phyloP scores from a whole-genome alignment of 495 filamentous ascomycete genomes.

The Hyphodiscus hymeniophilus region DNA sequence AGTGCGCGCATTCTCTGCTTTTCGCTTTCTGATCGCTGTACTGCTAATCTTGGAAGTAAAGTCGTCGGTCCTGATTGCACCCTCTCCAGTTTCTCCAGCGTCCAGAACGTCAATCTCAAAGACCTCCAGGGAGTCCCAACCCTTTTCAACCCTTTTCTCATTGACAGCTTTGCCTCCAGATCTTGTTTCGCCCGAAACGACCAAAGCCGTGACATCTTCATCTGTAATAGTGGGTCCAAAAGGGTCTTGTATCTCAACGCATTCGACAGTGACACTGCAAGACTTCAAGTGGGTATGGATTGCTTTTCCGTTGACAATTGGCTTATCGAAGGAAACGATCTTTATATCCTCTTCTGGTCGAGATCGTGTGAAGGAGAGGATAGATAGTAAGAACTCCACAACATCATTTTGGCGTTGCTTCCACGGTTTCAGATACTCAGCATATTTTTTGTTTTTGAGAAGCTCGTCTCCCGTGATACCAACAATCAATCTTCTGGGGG shows the following conservation, averaged over 20 bases:
- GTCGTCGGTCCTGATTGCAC: slow-evolving; percentile 34
- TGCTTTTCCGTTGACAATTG: slow-evolving; percentile 15
- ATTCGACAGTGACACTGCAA: slow-evolving; percentile 47
- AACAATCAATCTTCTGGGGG: slow-evolving; percentile 53
- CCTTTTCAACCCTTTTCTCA: slow-evolving; percentile 63
- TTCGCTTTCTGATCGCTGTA: slow-evolving; percentile 49
- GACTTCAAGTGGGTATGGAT: slow-evolving; percentile 33
- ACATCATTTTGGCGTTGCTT: slow-evolving; percentile 56
- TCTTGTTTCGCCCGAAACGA: slow-evolving; percentile 85
- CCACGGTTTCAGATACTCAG: slow-evolving; percentile 73
- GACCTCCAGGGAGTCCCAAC: slow-evolving; percentile 67
- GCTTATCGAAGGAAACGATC: slow-evolving; percentile 12
- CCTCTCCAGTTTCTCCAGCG: slow-evolving; percentile 48
- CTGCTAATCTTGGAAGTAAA: slow-evolving; percentile 89
- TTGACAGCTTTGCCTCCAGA: slow-evolving; percentile 80
- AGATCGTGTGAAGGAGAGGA: slow-evolving; percentile 46
- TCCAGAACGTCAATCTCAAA: slow-evolving; percentile 92
- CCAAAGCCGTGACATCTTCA: slow-evolving; percentile 65
- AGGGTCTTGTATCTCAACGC: slow-evolving; percentile 77
- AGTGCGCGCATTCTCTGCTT: slow-evolving; percentile 26
- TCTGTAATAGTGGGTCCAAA: slow-evolving; percentile 91
- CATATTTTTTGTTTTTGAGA: slow-evolving; percentile 80
- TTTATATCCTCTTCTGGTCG: slow-evolving; percentile 28
- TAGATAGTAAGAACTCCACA: slow-evolving; percentile 59
- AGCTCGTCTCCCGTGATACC: slow-evolving; percentile 85